A percentile compares a stretch with the other conserved stretches of the same genome.
phyloP scores from a whole-genome alignment of 352 stramenopile species.

The Globisporangium iwayamae region DNA sequence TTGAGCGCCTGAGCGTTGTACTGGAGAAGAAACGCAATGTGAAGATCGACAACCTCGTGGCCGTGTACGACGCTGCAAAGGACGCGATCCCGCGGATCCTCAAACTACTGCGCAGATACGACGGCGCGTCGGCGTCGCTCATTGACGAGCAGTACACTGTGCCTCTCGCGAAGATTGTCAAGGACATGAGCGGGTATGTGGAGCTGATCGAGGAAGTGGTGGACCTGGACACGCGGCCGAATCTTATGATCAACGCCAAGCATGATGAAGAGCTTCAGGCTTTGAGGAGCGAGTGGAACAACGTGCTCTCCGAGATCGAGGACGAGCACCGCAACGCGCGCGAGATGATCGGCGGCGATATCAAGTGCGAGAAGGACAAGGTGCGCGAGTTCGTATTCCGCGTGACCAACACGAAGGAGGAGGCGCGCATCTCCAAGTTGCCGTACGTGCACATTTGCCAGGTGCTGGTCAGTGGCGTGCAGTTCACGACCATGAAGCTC shows the following conservation, averaged over 20 bases:
- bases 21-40: conserved; percentile 71
- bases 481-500: conserved; percentile 95
- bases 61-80: conserved; percentile 77
- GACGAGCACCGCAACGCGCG: conserved; percentile 63
- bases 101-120: conserved; percentile 42
- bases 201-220: conserved; percentile 82
- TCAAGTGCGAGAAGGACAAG: conserved; percentile 93
- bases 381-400: conserved; percentile 92
- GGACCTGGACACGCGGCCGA: conserved; percentile 76
- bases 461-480: conserved; percentile 96
- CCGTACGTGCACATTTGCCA: conserved; percentile 90
- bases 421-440: conserved; percentile 87
- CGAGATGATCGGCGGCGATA: conserved; percentile 68
- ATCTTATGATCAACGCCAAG: conserved; percentile 77
- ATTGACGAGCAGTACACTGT: conserved; percentile 45
- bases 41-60: conserved; percentile 80
- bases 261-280: conserved; percentile 78
- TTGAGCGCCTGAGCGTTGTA: conserved; percentile 61
- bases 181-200: conserved; percentile 62
- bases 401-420: conserved; percentile 91
- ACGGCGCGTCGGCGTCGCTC: conserved; percentile 32
- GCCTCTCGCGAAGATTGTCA: conserved; percentile 54
- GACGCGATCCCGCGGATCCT: conserved; percentile 64
- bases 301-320: conserved; percentile 75
- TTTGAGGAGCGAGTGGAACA: conserved; percentile 74